A percentile compares a stretch with the other conserved stretches of the same genome.
phyloP scores from a whole-genome alignment of 768 basidiomycete genomes.

The Pleurotus platypus region DNA sequence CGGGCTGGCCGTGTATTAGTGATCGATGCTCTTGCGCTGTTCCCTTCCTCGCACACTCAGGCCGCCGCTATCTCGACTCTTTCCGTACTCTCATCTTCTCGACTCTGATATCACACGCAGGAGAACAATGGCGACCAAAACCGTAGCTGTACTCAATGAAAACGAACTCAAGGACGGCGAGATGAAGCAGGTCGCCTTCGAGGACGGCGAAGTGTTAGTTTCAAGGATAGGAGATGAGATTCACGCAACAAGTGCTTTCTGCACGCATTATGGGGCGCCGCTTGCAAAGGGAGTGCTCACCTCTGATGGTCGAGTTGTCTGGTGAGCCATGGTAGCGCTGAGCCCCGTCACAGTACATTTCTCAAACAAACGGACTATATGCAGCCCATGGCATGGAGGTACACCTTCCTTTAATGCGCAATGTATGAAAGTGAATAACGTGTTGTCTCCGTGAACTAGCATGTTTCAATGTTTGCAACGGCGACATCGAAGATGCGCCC shows the following conservation, averaged over 20 bases:
- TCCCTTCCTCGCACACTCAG: not conserved
- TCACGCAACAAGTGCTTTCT: conserved; percentile 78
- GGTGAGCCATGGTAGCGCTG: conserved; percentile 37
- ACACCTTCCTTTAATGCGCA: conserved; percentile 11
- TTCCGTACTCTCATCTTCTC: conserved; percentile 4
- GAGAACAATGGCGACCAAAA: conserved; percentile 43
- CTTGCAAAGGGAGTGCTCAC: conserved; percentile 79
- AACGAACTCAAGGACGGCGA: conserved; percentile 62
- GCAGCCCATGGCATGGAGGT: conserved; percentile 89
- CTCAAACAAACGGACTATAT: not conserved
- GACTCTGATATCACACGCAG: not conserved
- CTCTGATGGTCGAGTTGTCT: conserved; percentile 75
- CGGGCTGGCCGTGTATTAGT: not conserved
- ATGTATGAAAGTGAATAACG: not conserved
- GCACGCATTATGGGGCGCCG: conserved; percentile 92
- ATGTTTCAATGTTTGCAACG: conserved; percentile 84
- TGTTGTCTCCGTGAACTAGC: conserved; percentile 35
- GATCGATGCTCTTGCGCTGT: not conserved
- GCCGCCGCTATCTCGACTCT: not conserved
- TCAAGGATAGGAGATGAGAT: conserved; percentile 73
- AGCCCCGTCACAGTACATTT: no score
- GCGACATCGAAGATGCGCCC: conserved; percentile 90
- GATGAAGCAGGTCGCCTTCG: conserved; percentile 82
- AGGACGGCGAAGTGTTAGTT: conserved; percentile 72
- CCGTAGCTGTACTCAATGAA: conserved; percentile 55